Base-by-base conservation (phyloP, 257 asterid genomes). In the Agastache rugosa region DNA sequence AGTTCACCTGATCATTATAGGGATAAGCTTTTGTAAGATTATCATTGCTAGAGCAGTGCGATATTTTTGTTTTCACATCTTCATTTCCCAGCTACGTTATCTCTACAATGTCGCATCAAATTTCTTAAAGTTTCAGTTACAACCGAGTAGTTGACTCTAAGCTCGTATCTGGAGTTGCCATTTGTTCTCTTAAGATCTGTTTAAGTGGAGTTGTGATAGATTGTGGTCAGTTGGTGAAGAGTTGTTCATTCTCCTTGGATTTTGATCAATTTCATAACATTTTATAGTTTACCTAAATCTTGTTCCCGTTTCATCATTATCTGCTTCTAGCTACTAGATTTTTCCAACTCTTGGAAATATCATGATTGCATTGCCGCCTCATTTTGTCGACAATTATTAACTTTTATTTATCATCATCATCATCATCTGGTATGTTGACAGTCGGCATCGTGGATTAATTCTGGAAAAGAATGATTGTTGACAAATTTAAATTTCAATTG, bases 11-110 rank as follows among this genome's bases (percentile, higher is more conserved):
- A 56, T 66, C 54, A 37, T 47, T 63, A 54, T 31, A 56, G 37
- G 67, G 51, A 60, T 58, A 69, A 35, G 78, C 51, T 75, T 83
- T 82, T 78, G 80, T 74, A 45, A 73, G 81, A 56, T 77, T 86
- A 77, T 71, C 42, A 66, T 50, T 63, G 50, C 61, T 25, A 31
- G 61, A 35, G 19, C 63, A 48, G 31, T 53, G 29, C 54, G 9
- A 44, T 60, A 44, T 42, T 65, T 82, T 79, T 51, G 34, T 60
- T 78, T 48, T 19, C 73, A 4, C 62, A 44, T 60, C 74, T 58
- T 69, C 29, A 69, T 58, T 61, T 54, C 35, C 61, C 44, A n/a
- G n/a, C 41, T 55, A 19, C 45, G 59, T 35, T 41, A 25, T 7
- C 16, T 56, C 39, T 17, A 67, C 65, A 55, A 14, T 37, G 71